Evolutionary conservation across 2,329 filamentous ascomycete genomes (phyloP).

Genomic region (Colletotrichum siamense): DNA sequence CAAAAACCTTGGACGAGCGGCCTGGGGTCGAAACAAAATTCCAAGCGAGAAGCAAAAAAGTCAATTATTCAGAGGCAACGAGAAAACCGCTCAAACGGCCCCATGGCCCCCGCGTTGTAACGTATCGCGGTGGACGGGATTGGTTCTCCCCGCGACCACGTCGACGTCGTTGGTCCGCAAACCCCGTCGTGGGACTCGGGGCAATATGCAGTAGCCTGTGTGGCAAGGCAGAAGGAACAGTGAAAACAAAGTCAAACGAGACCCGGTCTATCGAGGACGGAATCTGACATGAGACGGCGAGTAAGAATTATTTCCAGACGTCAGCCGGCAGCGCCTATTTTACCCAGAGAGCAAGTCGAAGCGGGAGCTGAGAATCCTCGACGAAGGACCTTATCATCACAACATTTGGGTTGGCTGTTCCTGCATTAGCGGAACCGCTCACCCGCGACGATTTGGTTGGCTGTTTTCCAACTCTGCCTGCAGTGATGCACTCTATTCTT

Average conservation of each 20-base stretch:
- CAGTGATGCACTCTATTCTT: background rate
- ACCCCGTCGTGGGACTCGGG: background rate
- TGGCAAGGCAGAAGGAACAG: background rate
- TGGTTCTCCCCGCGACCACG: slow-evolving; percentile 7
- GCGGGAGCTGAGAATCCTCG: background rate
- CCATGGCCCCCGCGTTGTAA: background rate
- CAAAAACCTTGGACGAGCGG: background rate
- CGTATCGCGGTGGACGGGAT: background rate
- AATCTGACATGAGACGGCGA: background rate
- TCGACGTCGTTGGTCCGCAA: slow-evolving; percentile 2
- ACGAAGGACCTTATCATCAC: background rate
- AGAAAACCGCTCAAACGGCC: slow-evolving; percentile 12
- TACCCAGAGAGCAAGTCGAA: background rate
- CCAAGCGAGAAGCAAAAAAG: background rate
- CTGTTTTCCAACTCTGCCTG: background rate
- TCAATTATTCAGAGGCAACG: background rate
- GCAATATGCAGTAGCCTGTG: background rate
- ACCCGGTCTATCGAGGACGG: background rate
- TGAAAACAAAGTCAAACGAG: background rate
- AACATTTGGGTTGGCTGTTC: slow-evolving; percentile 13
- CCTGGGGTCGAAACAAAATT: background rate
- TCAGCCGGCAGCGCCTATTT: background rate
- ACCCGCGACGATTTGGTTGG: slow-evolving; percentile 1
- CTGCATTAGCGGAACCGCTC: slow-evolving; percentile 18
- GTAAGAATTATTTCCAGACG: background rate